phyloP scores from a whole-genome alignment of 2,329 filamentous ascomycete species.

The Epichloe festucae region DNA sequence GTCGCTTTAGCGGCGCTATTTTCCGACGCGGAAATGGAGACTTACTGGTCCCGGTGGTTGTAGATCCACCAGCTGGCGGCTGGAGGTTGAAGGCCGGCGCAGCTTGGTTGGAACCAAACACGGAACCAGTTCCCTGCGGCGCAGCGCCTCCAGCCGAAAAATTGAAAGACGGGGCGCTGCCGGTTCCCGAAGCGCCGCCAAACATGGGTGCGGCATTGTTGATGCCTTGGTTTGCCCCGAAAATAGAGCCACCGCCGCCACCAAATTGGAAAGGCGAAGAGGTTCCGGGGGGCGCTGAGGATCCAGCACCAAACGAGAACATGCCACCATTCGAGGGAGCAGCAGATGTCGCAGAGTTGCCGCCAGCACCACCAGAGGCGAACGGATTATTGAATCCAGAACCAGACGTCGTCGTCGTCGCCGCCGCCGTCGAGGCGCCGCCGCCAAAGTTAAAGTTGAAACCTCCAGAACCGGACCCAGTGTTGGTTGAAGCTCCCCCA shows the following conservation, averaged over 20 bases:
- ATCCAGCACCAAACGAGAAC: constrained; percentile 26
- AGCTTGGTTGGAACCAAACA: constrained; percentile 23
- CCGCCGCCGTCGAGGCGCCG: constrained; percentile 2
- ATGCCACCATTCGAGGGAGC: constrained; percentile 16
- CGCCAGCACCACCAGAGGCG: constrained; percentile 15
- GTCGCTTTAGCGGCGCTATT: constrained; percentile 33
- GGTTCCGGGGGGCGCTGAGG: constrained; percentile 16
- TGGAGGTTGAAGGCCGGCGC: constrained; percentile 27
- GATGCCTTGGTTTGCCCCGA: constrained; percentile 15
- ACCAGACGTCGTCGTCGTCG: constrained; percentile 9
- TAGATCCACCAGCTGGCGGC: constrained; percentile 28
- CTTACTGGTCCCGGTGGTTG: constrained; percentile 35
- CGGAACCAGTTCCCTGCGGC: constrained; percentile 15
- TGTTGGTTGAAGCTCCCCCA: constrained; percentile 19
- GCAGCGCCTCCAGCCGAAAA: constrained; percentile 22
- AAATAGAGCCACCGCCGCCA: constrained; percentile 11
- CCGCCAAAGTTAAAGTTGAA: constrained; percentile 21
- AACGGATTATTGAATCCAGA: constrained; percentile 29
- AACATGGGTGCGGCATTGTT: constrained; percentile 17
- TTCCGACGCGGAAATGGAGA: constrained; percentile 28
- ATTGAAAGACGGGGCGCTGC: constrained; percentile 24
- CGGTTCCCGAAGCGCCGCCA: constrained; percentile 17
- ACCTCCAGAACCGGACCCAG: constrained; percentile 12
- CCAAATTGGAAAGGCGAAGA: constrained; percentile 27
- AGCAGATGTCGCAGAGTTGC: constrained; percentile 11